A percentile compares a stretch with the other conserved stretches of the same genome.
Evolutionary conservation across 345 rosid genomes (phyloP).

Genomic region (Populus simonii): DNA sequence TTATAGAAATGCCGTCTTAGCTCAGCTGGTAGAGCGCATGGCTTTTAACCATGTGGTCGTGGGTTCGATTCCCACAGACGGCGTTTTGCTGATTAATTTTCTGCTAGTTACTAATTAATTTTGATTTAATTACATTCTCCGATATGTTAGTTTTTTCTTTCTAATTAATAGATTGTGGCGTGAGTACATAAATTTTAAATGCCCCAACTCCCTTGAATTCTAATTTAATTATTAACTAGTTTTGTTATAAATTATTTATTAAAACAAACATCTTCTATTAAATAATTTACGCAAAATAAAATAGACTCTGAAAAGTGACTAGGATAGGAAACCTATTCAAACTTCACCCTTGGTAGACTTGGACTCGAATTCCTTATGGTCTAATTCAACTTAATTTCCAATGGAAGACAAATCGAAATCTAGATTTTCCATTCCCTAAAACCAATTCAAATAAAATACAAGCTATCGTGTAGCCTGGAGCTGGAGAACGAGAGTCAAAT

Average conservation of each 20-base stretch:
- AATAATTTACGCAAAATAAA: no score
- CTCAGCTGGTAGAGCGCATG: conserved; percentile 81
- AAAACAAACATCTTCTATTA: no score
- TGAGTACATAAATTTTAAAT: background rate
- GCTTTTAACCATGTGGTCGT: conserved; percentile 72
- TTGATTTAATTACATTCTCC: no score
- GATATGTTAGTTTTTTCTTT: background rate
- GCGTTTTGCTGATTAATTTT: conserved; percentile 7
- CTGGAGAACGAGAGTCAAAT: background rate
- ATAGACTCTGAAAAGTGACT: background rate
- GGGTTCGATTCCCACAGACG: conserved; percentile 70
- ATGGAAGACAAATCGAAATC: no score
- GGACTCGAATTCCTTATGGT: background rate
- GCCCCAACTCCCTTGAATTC: background rate
- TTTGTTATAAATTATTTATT: no score
- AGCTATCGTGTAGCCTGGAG: background rate
- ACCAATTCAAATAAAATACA: no score
- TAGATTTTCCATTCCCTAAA: no score
- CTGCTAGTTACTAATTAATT: no score
- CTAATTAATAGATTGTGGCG: background rate
- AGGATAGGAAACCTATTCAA: background rate
- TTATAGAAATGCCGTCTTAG: conserved; percentile 37
- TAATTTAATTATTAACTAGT: no score
- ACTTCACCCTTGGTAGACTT: background rate
- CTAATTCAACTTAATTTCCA: no score